Base-by-base conservation (phyloP, 345 rosid species). In the Trapa bicornis region DNA sequence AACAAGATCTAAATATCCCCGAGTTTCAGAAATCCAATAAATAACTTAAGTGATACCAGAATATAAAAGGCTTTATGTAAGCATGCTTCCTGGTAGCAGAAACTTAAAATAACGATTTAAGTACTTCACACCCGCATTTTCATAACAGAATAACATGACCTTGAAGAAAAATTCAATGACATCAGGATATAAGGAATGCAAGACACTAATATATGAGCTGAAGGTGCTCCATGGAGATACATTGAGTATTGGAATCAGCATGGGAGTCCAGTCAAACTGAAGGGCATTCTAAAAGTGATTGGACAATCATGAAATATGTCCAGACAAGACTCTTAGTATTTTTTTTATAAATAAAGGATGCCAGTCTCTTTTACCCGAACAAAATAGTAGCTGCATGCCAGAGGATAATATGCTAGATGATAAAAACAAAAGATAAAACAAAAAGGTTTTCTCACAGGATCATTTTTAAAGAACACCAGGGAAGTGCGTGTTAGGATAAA, bases 401-500 rank as follows among this genome's bases (percentile, higher is more conserved):
- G 33, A n/a, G 37, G 61, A 57, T 29, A 22, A 57, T 57, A 1
- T 57, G 61, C 61, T 13, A 22, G 4, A 35, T 56, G 48, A 37
- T 6, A 45, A 37, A 45, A 45, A 45, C 13, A 56, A 32, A 56
- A 42, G 36, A 52, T 39, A 67, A 70, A 68, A 37, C 11, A 45
- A 57, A 32, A 64, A 4, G 50, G 68, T 7, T 66, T 74, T 85
- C 99, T 94, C 53, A 94, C 99, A 71, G 97, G 99, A 69, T 94
- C 97, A 79, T 85, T 94, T 81, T 89, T 94, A 69, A 94, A 91
- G 84, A 94, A 94, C 76, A 94, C 99, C 92, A 94, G 85, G 50
- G 99, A 94, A 58, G 91, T 86, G 65, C 97, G 95, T 36, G 99
- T 91, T 72, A 94, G 90, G 73, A 91, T 89, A 79, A 94, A 94